Base-by-base conservation (phyloP, 108 stramenopile genomes). In the Conticribra weissflogii region DNA sequence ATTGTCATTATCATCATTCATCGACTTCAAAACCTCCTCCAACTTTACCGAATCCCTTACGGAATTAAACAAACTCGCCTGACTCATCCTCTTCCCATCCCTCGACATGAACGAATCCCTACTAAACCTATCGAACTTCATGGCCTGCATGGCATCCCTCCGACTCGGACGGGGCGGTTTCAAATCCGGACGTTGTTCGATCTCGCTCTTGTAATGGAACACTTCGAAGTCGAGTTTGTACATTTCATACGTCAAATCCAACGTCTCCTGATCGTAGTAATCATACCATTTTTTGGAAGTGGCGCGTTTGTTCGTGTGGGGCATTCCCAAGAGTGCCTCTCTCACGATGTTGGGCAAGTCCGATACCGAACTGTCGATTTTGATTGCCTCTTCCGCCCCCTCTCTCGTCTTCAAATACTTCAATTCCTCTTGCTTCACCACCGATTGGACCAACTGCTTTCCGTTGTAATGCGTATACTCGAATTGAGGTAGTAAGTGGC, bases 361-460 rank as follows among this genome's bases (percentile, higher is more conserved):
- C 29, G 54, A 51, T 41, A 66, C 60, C 9, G 54, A 61, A 16
- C 27, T 71, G 52, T 72, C 74, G 14, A 62, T 14, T 31, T 59
- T 34, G 1, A 59, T 56, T 3, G 63, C 72, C 21, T 77, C 45
- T 7, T 73, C 28, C 32, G 76, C 34, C 69, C 85, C 83, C 15
- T 63, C 47, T 24, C 31, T 71, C n/a, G 71, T 81, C 47, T 79
- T 85, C 12, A 85, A 58, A 9, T 58, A 75, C 24, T 85, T 82
- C 34, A 88, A 45, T 51, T 85, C 82, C 49, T 88, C 86, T 56
- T 88, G 86, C 44, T 85, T 88, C 0, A 88, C 79, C 0, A 88
- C 71, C 1, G 58, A 77, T 32, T 83, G 79, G 2, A 88, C 83
- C 1, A 85, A 45, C 56, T 85, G 84, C 50, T 74, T 80, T 27